Evolutionary conservation across 495 filamentous ascomycete genomes (phyloP).

Genomic region (Neurospora sp.): DNA sequence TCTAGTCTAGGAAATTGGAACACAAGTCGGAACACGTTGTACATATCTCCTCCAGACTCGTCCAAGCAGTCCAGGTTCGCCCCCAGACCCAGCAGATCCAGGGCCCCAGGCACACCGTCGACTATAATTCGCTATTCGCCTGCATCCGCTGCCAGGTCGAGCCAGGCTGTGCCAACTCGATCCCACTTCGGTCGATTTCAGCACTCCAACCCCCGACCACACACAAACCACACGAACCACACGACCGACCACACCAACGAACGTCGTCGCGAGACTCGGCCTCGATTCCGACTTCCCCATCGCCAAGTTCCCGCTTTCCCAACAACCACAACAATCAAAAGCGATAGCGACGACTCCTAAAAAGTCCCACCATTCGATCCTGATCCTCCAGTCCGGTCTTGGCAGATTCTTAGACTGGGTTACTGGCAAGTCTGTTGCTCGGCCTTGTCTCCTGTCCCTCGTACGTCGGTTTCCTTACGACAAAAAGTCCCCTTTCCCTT

Average conservation of each 20-base stretch:
- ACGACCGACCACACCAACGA: neutral
- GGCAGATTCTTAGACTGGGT: neutral
- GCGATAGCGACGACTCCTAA: neutral
- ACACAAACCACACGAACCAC: neutral
- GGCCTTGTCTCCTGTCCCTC: neutral
- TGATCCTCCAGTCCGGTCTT: neutral
- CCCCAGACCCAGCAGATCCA: neutral
- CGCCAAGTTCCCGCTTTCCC: neutral
- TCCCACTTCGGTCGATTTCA: neutral
- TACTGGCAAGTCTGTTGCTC: neutral
- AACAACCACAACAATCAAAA: neutral
- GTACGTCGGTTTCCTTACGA: neutral
- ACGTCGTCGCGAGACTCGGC: neutral
- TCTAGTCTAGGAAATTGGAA: neutral
- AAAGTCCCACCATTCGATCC: neutral
- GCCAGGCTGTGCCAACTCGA: neutral
- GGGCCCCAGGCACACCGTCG: neutral
- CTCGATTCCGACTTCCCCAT: neutral
- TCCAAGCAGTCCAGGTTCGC: neutral
- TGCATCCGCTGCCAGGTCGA: neutral
- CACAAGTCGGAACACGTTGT: neutral
- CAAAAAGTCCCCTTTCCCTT: neutral
- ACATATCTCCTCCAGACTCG: neutral
- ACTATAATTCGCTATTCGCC: neutral
- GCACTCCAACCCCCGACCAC: neutral